These are phyloP conservation scores for Trypanosoma grayi DNA, from an alignment of 208 protist species.

Conservation along the genomic window DNA sequence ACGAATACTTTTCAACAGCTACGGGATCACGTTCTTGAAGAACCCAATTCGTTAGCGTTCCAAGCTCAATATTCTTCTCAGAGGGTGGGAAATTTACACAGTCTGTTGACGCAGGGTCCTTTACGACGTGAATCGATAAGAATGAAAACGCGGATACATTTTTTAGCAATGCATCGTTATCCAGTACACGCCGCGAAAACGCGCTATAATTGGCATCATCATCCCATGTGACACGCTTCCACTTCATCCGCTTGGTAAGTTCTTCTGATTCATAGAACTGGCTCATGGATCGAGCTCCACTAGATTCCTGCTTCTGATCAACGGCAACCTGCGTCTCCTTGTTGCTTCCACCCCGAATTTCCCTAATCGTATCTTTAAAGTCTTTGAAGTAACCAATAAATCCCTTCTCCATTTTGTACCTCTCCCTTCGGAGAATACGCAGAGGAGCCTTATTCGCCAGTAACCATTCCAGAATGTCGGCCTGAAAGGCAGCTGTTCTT, in stretches of 20 bases:
- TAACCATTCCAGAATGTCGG: constrained; percentile 75
- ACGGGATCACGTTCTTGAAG: constrained; percentile 71
- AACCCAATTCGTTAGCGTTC: constrained; percentile 74
- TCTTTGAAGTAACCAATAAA: constrained; percentile 74
- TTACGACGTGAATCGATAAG: constrained; percentile 81
- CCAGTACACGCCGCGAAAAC: constrained; percentile 82
- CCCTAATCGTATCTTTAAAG: constrained; percentile 36
- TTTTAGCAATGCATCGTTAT: constrained; percentile 87
- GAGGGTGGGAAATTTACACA: constrained; percentile 44
- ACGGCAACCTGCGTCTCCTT: constrained; percentile 21
- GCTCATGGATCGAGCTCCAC: constrained; percentile 39
- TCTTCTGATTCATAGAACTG: constrained; percentile 92
- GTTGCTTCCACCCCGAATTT: constrained; percentile 9
- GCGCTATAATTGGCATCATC: constrained; percentile 81
- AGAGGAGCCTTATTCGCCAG: constrained; percentile 36
- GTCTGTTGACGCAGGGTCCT: constrained; percentile 53
- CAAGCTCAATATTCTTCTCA: constrained; percentile 46
- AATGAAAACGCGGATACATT: constrained; percentile 85
- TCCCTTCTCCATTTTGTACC: constrained; percentile 73
- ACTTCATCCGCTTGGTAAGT: constrained; percentile 89
- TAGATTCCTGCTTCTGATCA: constrained; percentile 20
- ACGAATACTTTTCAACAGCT: constrained; percentile 44
- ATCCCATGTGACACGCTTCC: constrained; percentile 92
- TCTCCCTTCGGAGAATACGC: constrained; percentile 40
- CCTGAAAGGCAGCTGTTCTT: constrained; percentile 36